A percentile compares a stretch with the other conserved stretches of the same genome.
Evolutionary conservation across 140 eudicot species (phyloP).

Genomic region (Cichorium intybus): DNA sequence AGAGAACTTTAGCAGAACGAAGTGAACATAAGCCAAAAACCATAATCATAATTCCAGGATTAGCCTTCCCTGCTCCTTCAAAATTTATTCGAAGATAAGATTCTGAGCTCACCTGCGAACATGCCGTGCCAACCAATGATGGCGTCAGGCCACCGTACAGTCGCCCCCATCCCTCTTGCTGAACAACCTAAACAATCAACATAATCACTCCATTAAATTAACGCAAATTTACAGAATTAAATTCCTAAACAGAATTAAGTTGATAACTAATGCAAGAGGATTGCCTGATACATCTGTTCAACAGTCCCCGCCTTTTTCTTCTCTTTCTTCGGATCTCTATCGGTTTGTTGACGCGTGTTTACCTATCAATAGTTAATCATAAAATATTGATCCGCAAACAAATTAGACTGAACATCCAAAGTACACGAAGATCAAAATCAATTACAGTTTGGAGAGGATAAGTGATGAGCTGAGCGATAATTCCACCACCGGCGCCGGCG

Average conservation of each 20-base stretch:
- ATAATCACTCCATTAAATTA: background rate
- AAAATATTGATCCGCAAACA: conserved; percentile 1
- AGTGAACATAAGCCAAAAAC: conserved; percentile 8
- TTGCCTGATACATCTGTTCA: conserved; percentile 75
- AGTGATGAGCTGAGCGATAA: conserved; percentile 98
- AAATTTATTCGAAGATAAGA: background rate
- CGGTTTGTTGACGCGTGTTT: conserved; percentile 96
- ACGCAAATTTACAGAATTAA: background rate
- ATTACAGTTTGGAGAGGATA: conserved; percentile 91
- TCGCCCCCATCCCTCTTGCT: conserved; percentile 91
- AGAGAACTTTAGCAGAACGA: background rate
- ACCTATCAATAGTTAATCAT: conserved; percentile 41
- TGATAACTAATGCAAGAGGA: background rate
- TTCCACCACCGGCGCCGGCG: conserved; percentile 99
- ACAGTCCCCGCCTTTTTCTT: conserved; percentile 60
- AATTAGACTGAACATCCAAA: background rate
- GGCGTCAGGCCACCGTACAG: conserved; percentile 81
- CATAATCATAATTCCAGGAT: background rate
- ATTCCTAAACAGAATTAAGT: background rate
- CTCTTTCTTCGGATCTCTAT: conserved; percentile 67
- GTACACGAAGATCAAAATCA: background rate
- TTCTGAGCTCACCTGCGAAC: conserved; percentile 71
- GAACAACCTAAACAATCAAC: conserved; percentile 57
- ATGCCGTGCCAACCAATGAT: conserved; percentile 86
- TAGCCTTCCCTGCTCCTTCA: background rate